phyloP scores from a whole-genome alignment of 2,329 filamentous ascomycete genomes.

The Penicillium glabrum region DNA sequence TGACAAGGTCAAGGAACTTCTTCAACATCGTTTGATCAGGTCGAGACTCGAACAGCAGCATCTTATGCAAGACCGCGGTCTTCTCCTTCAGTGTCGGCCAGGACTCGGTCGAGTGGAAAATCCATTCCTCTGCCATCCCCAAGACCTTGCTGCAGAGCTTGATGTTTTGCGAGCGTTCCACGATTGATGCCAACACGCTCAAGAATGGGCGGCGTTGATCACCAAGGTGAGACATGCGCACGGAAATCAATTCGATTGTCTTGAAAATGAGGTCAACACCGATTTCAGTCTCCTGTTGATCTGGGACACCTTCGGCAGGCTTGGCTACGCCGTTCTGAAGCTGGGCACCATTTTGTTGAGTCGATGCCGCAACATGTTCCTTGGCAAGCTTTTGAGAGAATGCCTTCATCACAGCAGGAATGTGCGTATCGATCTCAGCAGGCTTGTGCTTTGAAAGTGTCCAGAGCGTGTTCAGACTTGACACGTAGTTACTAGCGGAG shows the following conservation, averaged over 20 bases:
- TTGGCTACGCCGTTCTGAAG: slow-evolving; percentile 41
- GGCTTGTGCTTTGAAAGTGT: slow-evolving; percentile 83
- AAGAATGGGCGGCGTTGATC: slow-evolving; percentile 92
- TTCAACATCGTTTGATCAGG: slow-evolving; percentile 80
- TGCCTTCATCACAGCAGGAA: slow-evolving; percentile 85
- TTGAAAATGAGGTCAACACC: slow-evolving; percentile 91
- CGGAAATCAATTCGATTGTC: slow-evolving; percentile 86
- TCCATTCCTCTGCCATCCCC: slow-evolving; percentile 91
- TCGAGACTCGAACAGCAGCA: slow-evolving; percentile 91
- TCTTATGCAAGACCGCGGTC: slow-evolving; percentile 97
- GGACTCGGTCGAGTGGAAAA: slow-evolving; percentile 90
- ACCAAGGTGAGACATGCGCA: slow-evolving; percentile 87
- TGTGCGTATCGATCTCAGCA: slow-evolving; percentile 85
- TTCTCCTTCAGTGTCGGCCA: slow-evolving; percentile 99
- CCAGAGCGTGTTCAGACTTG: slow-evolving; percentile 91
- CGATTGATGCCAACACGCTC: slow-evolving; percentile 88
- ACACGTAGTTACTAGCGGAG: slow-evolving; percentile 75
- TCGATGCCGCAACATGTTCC: slow-evolving; percentile 80
- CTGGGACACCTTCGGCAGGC: slow-evolving; percentile 50
- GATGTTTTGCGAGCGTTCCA: slow-evolving; percentile 89
- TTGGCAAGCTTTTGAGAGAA: slow-evolving; percentile 88
- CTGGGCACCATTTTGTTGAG: slow-evolving; percentile 47
- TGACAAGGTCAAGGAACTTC: slow-evolving; percentile 93
- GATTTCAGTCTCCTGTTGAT: slow-evolving; percentile 78
- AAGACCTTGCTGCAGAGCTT: slow-evolving; percentile 89